Base-by-base conservation (phyloP, 1,139 yeast genomes). In the Hemisphaericaspora subhashii region DNA sequence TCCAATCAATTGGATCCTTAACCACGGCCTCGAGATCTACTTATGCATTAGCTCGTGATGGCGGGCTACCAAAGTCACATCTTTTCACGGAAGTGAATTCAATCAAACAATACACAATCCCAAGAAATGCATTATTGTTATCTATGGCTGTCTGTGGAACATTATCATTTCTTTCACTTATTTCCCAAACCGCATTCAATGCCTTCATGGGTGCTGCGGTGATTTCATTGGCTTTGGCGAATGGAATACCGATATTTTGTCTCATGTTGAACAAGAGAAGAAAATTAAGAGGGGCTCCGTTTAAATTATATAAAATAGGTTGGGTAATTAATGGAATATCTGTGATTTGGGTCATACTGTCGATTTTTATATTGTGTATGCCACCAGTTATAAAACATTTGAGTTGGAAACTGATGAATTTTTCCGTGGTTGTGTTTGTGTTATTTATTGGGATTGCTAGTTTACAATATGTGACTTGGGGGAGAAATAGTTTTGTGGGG, bases 201-300 rank as follows among this genome's bases (percentile, higher is more conserved):
- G 89, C 95, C 2, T 86, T 86, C 56, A 77, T 87, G 66, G 94
- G 95, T 0, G 83, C 90, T n/a, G 86, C 94, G 4, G 94, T 87
- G 1, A 74, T 86, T 28, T 78, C 90, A 2, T 66, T 86, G 43
- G 82, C 89, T 38, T 70, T 85, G 20, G 88, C 95, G 1, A 84
- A 88, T 49, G 83, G 88, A 2, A 76, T 87, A 9, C 95, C 95
- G 1, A 80, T 87, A 25, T 53, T 83, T 1, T 71, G 83, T 21
- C 74, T 81, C 16, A 58, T 87, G 59, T 54, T 85, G 22, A 76
- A 83, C 49, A 79, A 79, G 37, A 66, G 95, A 39, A 62, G 68
- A 38, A 81, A 82, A 44, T 72, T 86, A 37, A 72, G 74, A 51
- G 89, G 90, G 34, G 83, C 90, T 0, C 82, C 86, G 1, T 83